phyloP scores from a whole-genome alignment of 176 grass and related monocot genomes.

The Avena eriantha region DNA sequence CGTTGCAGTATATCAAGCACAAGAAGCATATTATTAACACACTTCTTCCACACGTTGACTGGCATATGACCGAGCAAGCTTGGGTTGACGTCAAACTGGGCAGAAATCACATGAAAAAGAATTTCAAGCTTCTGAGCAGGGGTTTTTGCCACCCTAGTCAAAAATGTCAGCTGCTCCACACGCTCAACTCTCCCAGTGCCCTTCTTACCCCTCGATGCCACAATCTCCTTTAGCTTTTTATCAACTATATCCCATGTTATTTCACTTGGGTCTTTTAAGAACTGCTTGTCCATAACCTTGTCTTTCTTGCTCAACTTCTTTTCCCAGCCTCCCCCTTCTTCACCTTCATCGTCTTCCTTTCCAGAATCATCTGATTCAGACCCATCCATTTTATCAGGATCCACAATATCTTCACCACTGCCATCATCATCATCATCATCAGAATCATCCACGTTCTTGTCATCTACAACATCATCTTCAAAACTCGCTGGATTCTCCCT shows the following conservation, averaged over 20 bases:
- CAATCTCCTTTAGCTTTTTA: constrained; percentile 92
- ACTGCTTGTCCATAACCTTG: constrained; percentile 83
- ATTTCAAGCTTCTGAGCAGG: constrained; percentile 97
- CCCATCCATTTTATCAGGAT: constrained; percentile 47
- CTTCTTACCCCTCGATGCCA: constrained; percentile 89
- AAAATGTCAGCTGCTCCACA: constrained; percentile 91
- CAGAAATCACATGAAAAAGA: constrained; percentile 85
- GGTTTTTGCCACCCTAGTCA: constrained; percentile 91
- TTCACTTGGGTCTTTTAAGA: constrained; percentile 93
- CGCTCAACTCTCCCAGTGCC: constrained; percentile 92
- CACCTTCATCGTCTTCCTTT: constrained; percentile 37
- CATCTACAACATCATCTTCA: constrained; percentile 61
- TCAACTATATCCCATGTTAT: constrained; percentile 95
- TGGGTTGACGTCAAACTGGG: constrained; percentile 98
- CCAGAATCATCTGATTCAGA: constrained; percentile 61
- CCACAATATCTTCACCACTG: constrained; percentile 55
- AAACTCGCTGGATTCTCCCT: constrained; percentile 72
- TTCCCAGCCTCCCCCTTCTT: constrained; percentile 55
- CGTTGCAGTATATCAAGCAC: constrained; percentile 92
- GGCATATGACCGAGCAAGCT: constrained; percentile 98
- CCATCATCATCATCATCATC: constrained; percentile 57
- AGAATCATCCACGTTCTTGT: constrained; percentile 46
- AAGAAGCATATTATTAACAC: constrained; percentile 88
- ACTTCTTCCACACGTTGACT: constrained; percentile 87
- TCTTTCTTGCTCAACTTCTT: constrained; percentile 62